These are phyloP conservation scores for Psilocybe cubensis DNA, from an alignment of 768 basidiomycete genomes.

Conservation along the genomic window DNA sequence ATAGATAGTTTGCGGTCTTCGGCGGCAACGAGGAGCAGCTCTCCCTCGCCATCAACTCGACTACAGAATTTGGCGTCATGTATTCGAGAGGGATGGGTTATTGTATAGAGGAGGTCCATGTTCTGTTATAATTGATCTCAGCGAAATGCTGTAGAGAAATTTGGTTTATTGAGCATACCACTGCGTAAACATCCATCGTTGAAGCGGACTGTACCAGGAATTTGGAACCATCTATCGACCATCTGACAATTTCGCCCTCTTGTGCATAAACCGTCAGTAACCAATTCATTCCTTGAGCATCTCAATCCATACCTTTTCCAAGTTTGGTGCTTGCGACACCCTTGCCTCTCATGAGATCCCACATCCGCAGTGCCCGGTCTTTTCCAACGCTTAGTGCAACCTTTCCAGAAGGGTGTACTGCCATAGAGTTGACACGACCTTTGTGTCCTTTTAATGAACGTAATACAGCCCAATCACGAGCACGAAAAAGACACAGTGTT, in stretches of 20 bases:
- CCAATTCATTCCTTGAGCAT: background rate
- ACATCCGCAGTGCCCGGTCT: conserved; percentile 92
- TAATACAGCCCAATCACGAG: conserved; percentile 92
- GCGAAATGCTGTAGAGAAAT: background rate
- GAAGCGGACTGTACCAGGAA: conserved; percentile 82
- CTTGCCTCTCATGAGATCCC: conserved; percentile 97
- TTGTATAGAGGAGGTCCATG: conserved; percentile 74
- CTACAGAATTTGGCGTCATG: conserved; percentile 83
- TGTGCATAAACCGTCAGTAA: conserved; percentile 5
- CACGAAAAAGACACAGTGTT: conserved; percentile 86
- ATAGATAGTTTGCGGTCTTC: conserved; percentile 90
- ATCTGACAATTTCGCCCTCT: conserved; percentile 95
- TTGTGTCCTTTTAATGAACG: conserved; percentile 92
- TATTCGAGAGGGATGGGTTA: conserved; percentile 80
- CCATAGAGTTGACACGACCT: conserved; percentile 86
- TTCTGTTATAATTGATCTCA: conserved; percentile 49
- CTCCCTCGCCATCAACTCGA: conserved; percentile 56
- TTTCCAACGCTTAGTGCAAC: conserved; percentile 90
- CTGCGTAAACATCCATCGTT: conserved; percentile 82
- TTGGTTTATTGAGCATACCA: conserved; percentile 43
- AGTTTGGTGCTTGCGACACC: conserved; percentile 88
- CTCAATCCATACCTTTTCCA: conserved; percentile 67
- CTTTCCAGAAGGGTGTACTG: conserved; percentile 92
- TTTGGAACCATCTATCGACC: conserved; percentile 75
- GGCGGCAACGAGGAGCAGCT: conserved; percentile 80